Base-by-base conservation (phyloP, 2,329 filamentous ascomycete genomes). In the Aspergillus melleus region DNA sequence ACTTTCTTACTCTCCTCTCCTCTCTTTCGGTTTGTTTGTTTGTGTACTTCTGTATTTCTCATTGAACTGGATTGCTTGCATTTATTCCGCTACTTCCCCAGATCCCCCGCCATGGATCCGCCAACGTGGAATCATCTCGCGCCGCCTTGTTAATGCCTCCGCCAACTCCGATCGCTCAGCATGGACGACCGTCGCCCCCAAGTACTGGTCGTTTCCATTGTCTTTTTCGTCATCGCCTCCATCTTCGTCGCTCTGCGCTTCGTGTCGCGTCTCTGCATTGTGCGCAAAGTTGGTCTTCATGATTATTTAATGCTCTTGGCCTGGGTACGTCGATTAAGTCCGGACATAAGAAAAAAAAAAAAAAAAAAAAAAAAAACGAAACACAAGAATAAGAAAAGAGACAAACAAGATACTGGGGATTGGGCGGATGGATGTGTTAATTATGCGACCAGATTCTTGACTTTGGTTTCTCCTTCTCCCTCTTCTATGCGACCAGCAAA, bases 241-340 rank as follows among this genome's bases (percentile, higher is more conserved):
- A 70, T 90, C 57, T 94, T 96, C 72, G 90, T 96, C 66, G 81
- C 82, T 47, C 83, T 90, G 39, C 87, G 93, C 57, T 81, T 96
- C 66, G 77, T 91, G 47, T 92, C 90, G 61, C 85, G 92, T 29
- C 81, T 85, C 53, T 86, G 84, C 51, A 88, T 97, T 53, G 88
- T 96, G 58, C 86, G 85, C 66, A 87, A 84, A 57, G 77, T 92
- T 54, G 87, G 84, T 57, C 85, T 85, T 80, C 92, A 96, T 76
- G 93, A 96, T 80, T 90, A 88, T 75, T 85, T 90, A 68, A 95
- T 96, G 75, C 75, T 92, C 11, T 65, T 90, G 46, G 91, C 92
- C 57, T 96, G 92, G 93, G 75, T 87, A 70, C 61, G 72, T 36
- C 11, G 32, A 36, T 36, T 16, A 6, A 36, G 32, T 36, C 32